Conservation (phyloP, 805 yeast genomes). For the Candida taoyuanica region DNA sequence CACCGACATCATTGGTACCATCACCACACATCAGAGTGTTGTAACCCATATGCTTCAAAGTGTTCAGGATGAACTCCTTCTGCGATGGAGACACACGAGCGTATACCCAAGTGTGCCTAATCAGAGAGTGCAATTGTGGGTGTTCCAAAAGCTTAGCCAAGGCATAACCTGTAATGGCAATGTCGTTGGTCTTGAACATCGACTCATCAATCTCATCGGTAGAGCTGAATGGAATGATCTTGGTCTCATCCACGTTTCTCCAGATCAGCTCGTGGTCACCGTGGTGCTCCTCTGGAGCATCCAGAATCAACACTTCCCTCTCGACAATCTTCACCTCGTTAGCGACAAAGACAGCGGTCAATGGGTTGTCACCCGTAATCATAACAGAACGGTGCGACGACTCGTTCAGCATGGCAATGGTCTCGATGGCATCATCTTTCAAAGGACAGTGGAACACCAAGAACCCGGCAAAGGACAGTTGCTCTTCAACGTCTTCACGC, state of each 20-base stretch:
- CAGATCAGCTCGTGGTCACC: slow-evolving; percentile 62
- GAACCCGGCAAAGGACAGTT: slow-evolving; percentile 81
- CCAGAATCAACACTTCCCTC: slow-evolving; percentile 80
- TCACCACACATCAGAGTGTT: slow-evolving; percentile 98
- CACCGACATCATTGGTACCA: slow-evolving; percentile 99
- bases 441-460: slow-evolving; percentile 96
- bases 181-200: slow-evolving; percentile 64
- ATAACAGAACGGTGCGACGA: slow-evolving; percentile 93
- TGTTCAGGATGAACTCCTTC: slow-evolving; percentile 83
- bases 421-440: slow-evolving; percentile 87
- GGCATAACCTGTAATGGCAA: slow-evolving; percentile 93
- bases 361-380: slow-evolving; percentile 99
- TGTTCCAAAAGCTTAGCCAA: slow-evolving; percentile 62
- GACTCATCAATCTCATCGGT: slow-evolving; percentile 48
- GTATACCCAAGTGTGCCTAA: slow-evolving; percentile 92
- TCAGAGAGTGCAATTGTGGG: slow-evolving; percentile 62
- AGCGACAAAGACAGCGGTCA: slow-evolving; percentile 98
- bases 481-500: slow-evolving; percentile 74
- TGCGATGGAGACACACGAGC: slow-evolving; percentile 97
- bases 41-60: slow-evolving; percentile 84
- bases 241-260: slow-evolving; percentile 80
- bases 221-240: slow-evolving; percentile 61
- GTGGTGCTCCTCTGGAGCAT: slow-evolving; percentile 71
- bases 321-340: slow-evolving; percentile 85
- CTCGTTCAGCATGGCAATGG: slow-evolving; percentile 88